phyloP scores from a whole-genome alignment of 129 eudicot genomes.

The Centrapalus pauciflorus region DNA sequence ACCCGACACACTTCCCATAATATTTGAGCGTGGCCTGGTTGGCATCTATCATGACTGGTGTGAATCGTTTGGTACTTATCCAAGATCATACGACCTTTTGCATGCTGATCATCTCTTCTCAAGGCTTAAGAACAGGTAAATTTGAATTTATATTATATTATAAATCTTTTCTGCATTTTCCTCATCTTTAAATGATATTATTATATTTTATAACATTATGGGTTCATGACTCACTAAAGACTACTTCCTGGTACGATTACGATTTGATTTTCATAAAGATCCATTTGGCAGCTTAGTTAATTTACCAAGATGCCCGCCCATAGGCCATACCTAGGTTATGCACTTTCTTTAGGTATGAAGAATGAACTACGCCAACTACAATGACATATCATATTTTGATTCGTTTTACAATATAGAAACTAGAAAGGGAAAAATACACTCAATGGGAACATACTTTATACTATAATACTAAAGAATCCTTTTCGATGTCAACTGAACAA shows the following conservation, averaged over 20 bases:
- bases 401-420: too few relatives aligned
- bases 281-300: neutral
- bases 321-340: too few relatives aligned
- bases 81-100: constrained; percentile 88
- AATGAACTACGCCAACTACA: too few relatives aligned
- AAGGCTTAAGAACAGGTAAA: constrained; percentile 82
- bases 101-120: constrained; percentile 99
- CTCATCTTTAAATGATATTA: too few relatives aligned
- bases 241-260: too few relatives aligned
- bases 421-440: too few relatives aligned
- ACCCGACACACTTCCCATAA: constrained; percentile 81
- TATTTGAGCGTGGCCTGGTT: constrained; percentile 86
- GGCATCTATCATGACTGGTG: constrained; percentile 97
- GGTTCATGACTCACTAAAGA: too few relatives aligned
- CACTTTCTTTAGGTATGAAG: too few relatives aligned
- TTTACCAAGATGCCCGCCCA: neutral
- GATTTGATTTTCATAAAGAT: neutral
- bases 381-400: too few relatives aligned
- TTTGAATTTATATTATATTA: neutral
- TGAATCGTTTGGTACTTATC: constrained; percentile 88
- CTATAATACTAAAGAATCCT: too few relatives aligned
- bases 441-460: too few relatives aligned
- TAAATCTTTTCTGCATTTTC: neutral
- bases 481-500: neutral
- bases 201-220: too few relatives aligned